Base-by-base conservation (phyloP, 306 rosid species). In the Hippophae tibetana region DNA sequence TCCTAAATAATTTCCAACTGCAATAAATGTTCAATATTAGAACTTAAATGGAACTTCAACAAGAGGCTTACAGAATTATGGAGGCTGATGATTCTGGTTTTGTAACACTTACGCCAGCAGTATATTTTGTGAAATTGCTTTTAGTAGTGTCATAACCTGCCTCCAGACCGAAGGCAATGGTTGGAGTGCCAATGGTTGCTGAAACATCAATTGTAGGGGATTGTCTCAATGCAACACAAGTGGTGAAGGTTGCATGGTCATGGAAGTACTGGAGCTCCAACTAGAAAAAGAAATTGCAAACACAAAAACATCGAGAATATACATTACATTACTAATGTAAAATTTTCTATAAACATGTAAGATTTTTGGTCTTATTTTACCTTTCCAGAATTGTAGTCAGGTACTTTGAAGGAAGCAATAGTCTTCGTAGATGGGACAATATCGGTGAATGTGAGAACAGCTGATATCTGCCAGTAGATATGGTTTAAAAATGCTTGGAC, bases 201-300 rank as follows among this genome's bases (percentile, higher is more conserved):
- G 99, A 76, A 64, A 88, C 69, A 67, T 93, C 99, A 76, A 88
- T 7, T 3, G 69, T 56, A 52, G 97, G 99, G 26, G 80, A 68
- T 74, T 88, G 97, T 26, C 68, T 86, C 82, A 87, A 52, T 42
- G 85, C 81, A 43, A 79, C 53, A 2, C 76, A 79, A 18, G 86
- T 73, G 11, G 86, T 69, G 57, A 93, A 47, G 69, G 95, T 74
- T 57, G 90, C 99, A 71, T 93, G 97, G 63, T 88, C 82, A 64
- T 93, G 99, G 73, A 84, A 86, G 78, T 93, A 93, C 70, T 93
- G 99, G 58, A 93, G 72, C 80, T 88, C 99, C 76, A 93, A 50
- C 99, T 93, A 31, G 81, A 64, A 67, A 56, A 68, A 63, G 55
- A 47, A 40, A 58, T 52, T 27, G 48, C 52, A 57, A 52, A 70